Conservation (phyloP, 345 rosid species). For the Euphorbia pulcherrima region DNA sequence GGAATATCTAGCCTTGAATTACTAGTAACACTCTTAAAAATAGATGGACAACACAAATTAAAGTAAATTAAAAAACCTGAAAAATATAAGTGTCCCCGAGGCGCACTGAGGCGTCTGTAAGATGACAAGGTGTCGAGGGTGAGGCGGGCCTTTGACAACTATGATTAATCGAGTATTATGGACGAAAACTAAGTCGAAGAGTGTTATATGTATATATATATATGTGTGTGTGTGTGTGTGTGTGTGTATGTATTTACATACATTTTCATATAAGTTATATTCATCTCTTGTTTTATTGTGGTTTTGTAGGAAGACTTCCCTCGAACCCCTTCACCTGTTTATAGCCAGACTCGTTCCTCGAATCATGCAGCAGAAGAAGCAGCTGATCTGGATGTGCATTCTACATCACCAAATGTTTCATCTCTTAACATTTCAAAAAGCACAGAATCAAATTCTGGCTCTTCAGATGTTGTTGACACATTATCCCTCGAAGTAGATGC, state of each 20-base stretch:
- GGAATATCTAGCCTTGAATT: no score
- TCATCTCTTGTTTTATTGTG: slow-evolving; percentile 6
- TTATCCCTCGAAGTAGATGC: slow-evolving; percentile 38
- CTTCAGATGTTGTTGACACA: slow-evolving; percentile 39
- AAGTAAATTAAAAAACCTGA: no score
- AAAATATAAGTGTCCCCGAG: no score
- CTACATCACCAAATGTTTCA: slow-evolving; percentile 43
- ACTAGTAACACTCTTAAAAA: no score
- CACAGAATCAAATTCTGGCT: slow-evolving; percentile 40
- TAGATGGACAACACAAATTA: no score
- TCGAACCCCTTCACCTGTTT: slow-evolving; percentile 73
- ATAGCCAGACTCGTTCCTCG: slow-evolving; percentile 66
- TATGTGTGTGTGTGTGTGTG: no score
- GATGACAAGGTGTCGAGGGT: no score
- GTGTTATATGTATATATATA: background rate
- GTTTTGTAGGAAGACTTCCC: slow-evolving; percentile 59
- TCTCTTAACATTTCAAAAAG: slow-evolving; percentile 44
- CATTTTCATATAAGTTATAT: background rate
- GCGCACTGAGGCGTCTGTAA: no score
- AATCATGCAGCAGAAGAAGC: slow-evolving; percentile 55
- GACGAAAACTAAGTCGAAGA: background rate
- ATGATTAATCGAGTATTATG: background rate
- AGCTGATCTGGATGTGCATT: slow-evolving; percentile 44
- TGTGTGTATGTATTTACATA: no score
- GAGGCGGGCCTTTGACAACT: no score